Evolutionary conservation across 2,329 filamentous ascomycete species (phyloP).

Genomic region (Byssoonygena ceratinophila): DNA sequence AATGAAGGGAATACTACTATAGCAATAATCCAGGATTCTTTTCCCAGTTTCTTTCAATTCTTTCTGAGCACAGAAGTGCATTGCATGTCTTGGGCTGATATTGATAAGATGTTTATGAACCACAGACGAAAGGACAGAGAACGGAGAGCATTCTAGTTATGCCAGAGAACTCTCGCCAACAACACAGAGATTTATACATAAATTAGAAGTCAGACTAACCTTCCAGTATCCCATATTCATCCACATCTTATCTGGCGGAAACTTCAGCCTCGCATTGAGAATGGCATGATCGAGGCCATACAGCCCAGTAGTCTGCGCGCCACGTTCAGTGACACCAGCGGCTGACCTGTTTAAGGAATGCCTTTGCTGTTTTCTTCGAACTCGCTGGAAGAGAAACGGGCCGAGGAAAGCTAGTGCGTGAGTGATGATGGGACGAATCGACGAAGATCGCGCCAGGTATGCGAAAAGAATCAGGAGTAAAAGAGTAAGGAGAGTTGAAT

Average conservation of each 20-base stretch:
- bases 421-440: conserved; percentile 1
- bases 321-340: not conserved
- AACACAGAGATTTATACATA: too few species aligned
- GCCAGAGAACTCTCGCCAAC: too few species aligned
- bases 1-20: not conserved
- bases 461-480: not conserved
- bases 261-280: conserved; percentile 38
- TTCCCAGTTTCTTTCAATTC: too few species aligned
- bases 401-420: not conserved
- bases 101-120: too few species aligned
- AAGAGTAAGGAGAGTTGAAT: not conserved
- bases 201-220: conserved; percentile 20
- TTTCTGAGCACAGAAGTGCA: too few species aligned
- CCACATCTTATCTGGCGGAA: conserved; percentile 46
- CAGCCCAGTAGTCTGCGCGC: conserved; percentile 8
- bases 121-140: too few species aligned
- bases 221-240: conserved; percentile 56
- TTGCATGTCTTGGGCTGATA: too few species aligned
- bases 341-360: too few species aligned
- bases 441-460: not conserved
- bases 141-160: too few species aligned
- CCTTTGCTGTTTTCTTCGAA: not conserved
- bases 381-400: not conserved
- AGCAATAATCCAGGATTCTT: too few species aligned
- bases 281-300: conserved; percentile 49